Evolutionary conservation across 129 eudicot genomes (phyloP), one percentile per base, ranked within the genome.

Genomic region (Dittrichia graveolens): DNA sequence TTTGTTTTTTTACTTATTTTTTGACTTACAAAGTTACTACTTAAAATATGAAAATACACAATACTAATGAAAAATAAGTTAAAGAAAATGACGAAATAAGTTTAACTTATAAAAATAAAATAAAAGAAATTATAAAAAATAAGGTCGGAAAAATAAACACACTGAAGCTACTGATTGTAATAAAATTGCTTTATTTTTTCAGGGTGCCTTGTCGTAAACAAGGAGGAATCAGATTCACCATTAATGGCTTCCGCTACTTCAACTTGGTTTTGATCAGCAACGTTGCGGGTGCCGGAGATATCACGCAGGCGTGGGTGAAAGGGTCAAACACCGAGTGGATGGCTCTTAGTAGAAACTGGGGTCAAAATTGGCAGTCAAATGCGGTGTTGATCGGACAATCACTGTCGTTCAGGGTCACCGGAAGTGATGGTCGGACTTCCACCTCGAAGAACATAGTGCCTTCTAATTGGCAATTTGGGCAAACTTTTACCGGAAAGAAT

Each of bases 271-370:
- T 89, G 80, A 72, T 89, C 66, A 84, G 77, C 56, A 89, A 89
- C 71, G 96, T 89, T 6, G 96, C 88, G 13, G 96, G 96, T 34
- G 96, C 92, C 5, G 96, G 92, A 3, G 89, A 89, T 70, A 69
- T 89, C 40, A 69, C 35, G 11, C 61, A 16, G 40, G 96, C 80
- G 3, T 79, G 82, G 69, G 83, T 89, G 42, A 89, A 89, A 68
- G 96, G 92, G n/a, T 72, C 90, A 3, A 84, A 62, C 9, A 86
- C 90, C 1, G 82, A 18, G 14, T 89, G 96, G 96, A 84, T 86
- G 83, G 63, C 78, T 35, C 75, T 89, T 78, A 84, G 82, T 52
- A 77, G 90, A 0, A 86, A 86, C 42, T 86, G 92, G 90, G 92
- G 96, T 11, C 96, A 89, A 62, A 89, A 89, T 12, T 89, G 96